These are phyloP conservation scores for Cercophora sp. DNA, from an alignment of 495 filamentous ascomycete genomes.

Conservation along the genomic window DNA sequence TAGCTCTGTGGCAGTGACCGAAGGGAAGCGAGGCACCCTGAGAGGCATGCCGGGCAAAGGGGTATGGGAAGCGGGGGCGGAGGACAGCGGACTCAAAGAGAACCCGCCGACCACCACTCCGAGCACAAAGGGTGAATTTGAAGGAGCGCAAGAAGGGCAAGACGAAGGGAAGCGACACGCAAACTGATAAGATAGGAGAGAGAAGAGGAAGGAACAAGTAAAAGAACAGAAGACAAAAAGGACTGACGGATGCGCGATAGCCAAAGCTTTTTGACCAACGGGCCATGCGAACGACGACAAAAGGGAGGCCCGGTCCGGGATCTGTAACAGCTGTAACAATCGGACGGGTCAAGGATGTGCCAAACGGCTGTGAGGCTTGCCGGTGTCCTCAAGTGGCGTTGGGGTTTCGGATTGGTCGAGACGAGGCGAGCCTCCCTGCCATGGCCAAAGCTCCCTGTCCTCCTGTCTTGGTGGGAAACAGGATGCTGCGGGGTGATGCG, in stretches of 20 bases:
- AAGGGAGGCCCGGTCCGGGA: slow-evolving; percentile 22
- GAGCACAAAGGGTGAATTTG: neutral
- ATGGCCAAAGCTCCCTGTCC: slow-evolving; percentile 19
- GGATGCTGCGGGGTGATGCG: neutral
- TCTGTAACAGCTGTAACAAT: slow-evolving; percentile 23
- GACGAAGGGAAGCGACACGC: slow-evolving; percentile 12
- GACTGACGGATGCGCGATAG: slow-evolving; percentile 9
- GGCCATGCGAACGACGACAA: slow-evolving; percentile 9
- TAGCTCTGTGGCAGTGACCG: slow-evolving; percentile 17
- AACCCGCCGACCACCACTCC: slow-evolving; percentile 16
- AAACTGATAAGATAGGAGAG: slow-evolving; percentile 1
- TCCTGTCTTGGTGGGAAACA: neutral
- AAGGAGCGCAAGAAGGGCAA: neutral
- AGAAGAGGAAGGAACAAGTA: slow-evolving; percentile 8
- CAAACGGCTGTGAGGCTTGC: slow-evolving; percentile 27
- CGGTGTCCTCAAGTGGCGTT: slow-evolving; percentile 14
- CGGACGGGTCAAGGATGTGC: slow-evolving; percentile 13
- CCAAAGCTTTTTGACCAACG: slow-evolving; percentile 16
- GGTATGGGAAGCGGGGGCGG: neutral
- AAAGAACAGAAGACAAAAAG: slow-evolving; percentile 1
- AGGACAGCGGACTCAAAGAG: slow-evolving; percentile 12
- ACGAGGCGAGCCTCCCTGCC: slow-evolving; percentile 17
- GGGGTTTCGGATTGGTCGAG: slow-evolving; percentile 23
- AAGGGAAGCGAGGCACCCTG: slow-evolving; percentile 26
- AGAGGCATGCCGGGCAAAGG: slow-evolving; percentile 22